phyloP scores from a whole-genome alignment of 2,329 filamentous ascomycete species.

The Paraconiothyrium sp. region DNA sequence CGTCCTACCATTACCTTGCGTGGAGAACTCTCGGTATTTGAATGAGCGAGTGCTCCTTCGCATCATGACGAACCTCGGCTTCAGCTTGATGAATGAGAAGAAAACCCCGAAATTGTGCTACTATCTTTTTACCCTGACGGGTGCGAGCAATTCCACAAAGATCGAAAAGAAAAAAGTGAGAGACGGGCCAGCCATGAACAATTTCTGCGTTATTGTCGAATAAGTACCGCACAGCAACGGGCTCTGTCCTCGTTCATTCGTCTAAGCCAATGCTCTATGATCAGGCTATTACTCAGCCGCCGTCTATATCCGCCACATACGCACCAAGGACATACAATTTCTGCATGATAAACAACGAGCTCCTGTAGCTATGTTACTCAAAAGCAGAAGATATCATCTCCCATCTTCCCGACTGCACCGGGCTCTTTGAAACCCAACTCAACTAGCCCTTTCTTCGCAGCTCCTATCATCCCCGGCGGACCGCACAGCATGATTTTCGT shows the following conservation, averaged over 20 bases:
- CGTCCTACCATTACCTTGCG: conserved; percentile 86
- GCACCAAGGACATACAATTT: not conserved
- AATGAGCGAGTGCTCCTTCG: conserved; percentile 72
- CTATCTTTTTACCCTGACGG: conserved; percentile 77
- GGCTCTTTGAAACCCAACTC: conserved; percentile 63
- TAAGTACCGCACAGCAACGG: conserved; percentile 21
- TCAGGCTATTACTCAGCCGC: not conserved
- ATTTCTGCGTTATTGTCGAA: conserved; percentile 81
- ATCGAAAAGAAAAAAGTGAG: conserved; percentile 81
- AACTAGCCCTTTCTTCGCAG: conserved; percentile 58
- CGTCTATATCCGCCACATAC: not conserved
- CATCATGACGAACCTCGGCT: conserved; percentile 84
- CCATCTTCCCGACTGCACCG: conserved; percentile 61
- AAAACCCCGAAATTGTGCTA: conserved; percentile 85
- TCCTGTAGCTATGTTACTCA: conserved; percentile 35
- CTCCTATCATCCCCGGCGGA: conserved; percentile 68
- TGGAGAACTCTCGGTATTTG: conserved; percentile 90
- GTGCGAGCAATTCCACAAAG: conserved; percentile 38
- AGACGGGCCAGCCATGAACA: conserved; percentile 81
- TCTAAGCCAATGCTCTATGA: not conserved
- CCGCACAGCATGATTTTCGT: conserved; percentile 68
- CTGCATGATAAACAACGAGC: not conserved
- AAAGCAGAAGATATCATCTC: conserved; percentile 66
- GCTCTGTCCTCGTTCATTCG: not conserved
- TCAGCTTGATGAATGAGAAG: conserved; percentile 71